phyloP scores from a whole-genome alignment of 176 grass and related monocot genomes.

The Leersia perrieri region DNA sequence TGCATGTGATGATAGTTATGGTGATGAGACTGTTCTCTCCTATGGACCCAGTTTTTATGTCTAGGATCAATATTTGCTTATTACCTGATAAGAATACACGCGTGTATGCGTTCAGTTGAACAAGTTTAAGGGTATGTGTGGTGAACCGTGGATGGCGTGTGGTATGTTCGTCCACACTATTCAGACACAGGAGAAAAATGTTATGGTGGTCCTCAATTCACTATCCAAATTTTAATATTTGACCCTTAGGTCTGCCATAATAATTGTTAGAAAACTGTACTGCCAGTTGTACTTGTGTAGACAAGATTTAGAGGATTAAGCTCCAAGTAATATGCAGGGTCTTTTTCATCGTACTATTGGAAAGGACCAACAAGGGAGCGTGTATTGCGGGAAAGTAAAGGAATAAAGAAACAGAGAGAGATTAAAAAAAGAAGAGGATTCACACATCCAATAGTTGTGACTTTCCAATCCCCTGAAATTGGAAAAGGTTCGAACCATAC shows the following conservation, averaged over 20 bases:
- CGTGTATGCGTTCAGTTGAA: background rate
- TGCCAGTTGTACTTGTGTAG: background rate
- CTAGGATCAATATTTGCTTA: background rate
- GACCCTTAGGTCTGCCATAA: background rate
- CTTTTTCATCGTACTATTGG: conserved; percentile 7
- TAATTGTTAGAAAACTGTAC: background rate
- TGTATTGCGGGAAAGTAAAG: conserved; percentile 20
- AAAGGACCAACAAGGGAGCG: background rate
- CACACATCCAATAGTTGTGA: background rate
- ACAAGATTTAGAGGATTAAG: background rate
- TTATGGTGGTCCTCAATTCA: background rate
- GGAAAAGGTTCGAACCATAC: conserved; percentile 4
- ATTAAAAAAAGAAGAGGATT: background rate
- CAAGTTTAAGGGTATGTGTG: background rate
- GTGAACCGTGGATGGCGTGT: background rate
- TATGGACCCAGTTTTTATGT: background rate
- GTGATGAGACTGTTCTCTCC: background rate
- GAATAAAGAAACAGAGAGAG: background rate
- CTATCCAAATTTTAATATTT: background rate
- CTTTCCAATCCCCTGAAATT: background rate
- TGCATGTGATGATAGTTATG: background rate
- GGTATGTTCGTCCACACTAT: background rate
- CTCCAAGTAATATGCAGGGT: background rate
- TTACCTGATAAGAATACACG: background rate
- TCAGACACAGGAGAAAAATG: background rate